Evolutionary conservation across 1,284 basidiomycete genomes (phyloP), one percentile per base, ranked within the genome.

Genomic region (Grifola frondosa): DNA sequence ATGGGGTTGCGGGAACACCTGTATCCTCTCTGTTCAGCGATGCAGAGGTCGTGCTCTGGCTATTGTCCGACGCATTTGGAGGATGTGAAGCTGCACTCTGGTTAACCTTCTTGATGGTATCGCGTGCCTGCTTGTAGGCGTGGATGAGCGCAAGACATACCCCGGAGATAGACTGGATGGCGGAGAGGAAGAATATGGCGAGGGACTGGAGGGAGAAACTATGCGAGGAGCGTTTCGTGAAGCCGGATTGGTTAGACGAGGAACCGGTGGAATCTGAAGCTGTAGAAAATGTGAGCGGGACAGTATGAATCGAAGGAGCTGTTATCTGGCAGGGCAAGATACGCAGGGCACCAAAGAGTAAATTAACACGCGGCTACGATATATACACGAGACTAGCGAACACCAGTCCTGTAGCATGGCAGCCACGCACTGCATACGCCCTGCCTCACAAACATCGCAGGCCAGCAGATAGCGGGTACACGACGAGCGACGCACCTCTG

Each of bases 101-200:
- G 52, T 88, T 84, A 22, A 88, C 81, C 20, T 72, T 70, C 58
- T 80, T 82, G 42, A 89, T 78, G 25, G 83, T 82, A 40, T 68
- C 67, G 2, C 84, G 56, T 4, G 75, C 68, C 50, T 80, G 80
- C 58, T 81, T 85, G 66, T 88, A 88, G 15, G 79, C 68, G 30
- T 85, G 71, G 25, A 87, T 79, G 30, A 88, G 66, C 29, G 77
- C 71, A 7, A 90, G 76, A 52, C 81, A 83, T 21, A 70, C 65
- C 11, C 83, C 80, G 1, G 88, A 90, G 21, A 90, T 65, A 4
- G 75, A 72, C 53, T 89, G 88, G 13, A 91, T 71, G 16, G 80
- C 72, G 8, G 88, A 90, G 24, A 91, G 78, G 26, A 87, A 62
- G 48, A 83, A 61, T 21, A 91, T 75, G 41, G 86, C 68, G 28